A percentile compares a stretch with the other conserved stretches of the same genome.
Evolutionary conservation across 345 rosid species (phyloP).

Genomic region (Hibiscus syriacus): DNA sequence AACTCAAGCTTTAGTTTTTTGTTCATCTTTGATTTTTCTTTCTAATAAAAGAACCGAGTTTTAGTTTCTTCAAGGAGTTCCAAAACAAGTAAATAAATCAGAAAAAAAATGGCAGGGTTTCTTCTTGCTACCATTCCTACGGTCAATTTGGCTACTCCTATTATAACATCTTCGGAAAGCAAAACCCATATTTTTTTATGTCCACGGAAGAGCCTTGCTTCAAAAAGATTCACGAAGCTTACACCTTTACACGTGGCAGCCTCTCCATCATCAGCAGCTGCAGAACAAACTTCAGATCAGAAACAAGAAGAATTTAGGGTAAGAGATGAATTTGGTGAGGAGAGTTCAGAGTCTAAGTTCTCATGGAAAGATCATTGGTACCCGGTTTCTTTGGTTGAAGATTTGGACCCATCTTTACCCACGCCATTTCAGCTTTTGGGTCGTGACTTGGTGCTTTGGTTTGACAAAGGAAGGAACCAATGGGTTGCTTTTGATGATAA

Average conservation of each 20-base stretch:
- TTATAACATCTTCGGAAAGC: background rate
- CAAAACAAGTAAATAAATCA: background rate
- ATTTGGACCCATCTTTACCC: slow-evolving; percentile 67
- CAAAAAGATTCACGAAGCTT: background rate
- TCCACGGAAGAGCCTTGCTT: background rate
- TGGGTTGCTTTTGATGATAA: slow-evolving; percentile 95
- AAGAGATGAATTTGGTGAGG: slow-evolving; percentile 44
- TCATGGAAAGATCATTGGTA: too few species aligned
- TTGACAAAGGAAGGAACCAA: slow-evolving; percentile 47
- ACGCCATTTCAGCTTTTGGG: slow-evolving; percentile 90
- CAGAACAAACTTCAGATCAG: background rate
- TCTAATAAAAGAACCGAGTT: too few species aligned
- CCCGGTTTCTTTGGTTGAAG: too few species aligned
- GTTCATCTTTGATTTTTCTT: too few species aligned
- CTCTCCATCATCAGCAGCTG: background rate
- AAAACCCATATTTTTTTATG: background rate
- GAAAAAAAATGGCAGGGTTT: background rate
- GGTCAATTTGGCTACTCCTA: background rate
- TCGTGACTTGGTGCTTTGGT: slow-evolving; percentile 91
- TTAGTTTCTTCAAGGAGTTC: too few species aligned
- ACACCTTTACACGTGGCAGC: too few species aligned
- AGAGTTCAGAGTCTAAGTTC: slow-evolving; percentile 47
- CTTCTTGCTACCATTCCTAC: background rate
- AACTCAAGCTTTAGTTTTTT: too few species aligned
- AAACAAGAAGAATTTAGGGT: background rate